Evolutionary conservation across 1,284 basidiomycete genomes (phyloP).

Genomic region (Fomitopsis schrenkii): DNA sequence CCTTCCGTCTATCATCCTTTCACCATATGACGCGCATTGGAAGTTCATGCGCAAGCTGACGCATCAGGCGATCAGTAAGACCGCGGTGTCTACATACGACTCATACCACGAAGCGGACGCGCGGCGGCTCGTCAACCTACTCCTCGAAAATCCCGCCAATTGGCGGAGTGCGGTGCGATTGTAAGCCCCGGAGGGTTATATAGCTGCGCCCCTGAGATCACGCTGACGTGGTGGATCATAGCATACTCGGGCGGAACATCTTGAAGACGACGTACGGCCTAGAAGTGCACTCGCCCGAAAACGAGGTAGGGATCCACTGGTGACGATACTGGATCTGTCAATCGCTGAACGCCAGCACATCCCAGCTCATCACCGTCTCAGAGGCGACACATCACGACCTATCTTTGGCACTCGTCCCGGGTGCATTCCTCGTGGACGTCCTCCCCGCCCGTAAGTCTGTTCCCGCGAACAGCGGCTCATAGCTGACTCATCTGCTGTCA

Average conservation of each 20-base stretch:
- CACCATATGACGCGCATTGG: not conserved
- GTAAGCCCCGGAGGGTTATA: not conserved
- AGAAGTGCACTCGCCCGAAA: slow-evolving; percentile 8
- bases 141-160: not conserved
- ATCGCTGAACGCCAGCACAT: not conserved
- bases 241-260: not conserved
- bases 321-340: not conserved
- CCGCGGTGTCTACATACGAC: not conserved
- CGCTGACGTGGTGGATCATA: not conserved
- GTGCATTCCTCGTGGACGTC: slow-evolving; percentile 20
- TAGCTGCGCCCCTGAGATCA: not conserved
- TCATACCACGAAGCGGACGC: not conserved
- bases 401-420: slow-evolving; percentile 15
- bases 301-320: not conserved
- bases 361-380: slow-evolving; percentile 13
- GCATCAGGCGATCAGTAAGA: not conserved
- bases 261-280: not conserved
- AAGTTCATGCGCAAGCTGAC: not conserved
- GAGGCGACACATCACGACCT: slow-evolving; percentile 11
- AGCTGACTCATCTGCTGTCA: not conserved
- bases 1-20: not conserved
- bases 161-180: not conserved
- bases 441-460: slow-evolving; percentile 15
- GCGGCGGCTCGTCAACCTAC: not conserved
- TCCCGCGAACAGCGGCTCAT: too few species aligned